These are phyloP conservation scores for Besnoitia besnoiti DNA, from an alignment of 169 alveolate species.

Conservation along the genomic window DNA sequence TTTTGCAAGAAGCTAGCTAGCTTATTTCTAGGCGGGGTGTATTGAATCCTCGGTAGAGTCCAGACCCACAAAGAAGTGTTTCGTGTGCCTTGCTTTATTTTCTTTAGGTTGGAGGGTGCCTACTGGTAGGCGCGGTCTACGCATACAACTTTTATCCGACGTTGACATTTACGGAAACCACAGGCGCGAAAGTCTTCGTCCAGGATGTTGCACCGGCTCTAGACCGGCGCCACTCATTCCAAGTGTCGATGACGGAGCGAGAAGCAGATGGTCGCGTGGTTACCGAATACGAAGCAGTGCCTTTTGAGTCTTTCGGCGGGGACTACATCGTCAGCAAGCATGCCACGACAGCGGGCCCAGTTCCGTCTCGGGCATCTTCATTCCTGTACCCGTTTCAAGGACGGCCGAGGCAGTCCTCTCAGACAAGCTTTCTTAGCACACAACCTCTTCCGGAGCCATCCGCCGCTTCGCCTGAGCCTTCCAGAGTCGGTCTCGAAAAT, in stretches of 20 bases:
- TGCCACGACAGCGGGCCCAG: conserved; percentile 1
- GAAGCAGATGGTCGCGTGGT: neutral
- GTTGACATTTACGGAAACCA: neutral
- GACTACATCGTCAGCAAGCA: conserved; percentile 16
- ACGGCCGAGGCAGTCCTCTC: neutral
- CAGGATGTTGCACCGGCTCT: conserved; percentile 11
- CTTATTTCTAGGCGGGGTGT: too few species aligned
- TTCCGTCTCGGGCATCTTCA: conserved; percentile 8
- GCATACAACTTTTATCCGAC: conserved; percentile 63
- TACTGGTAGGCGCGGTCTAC: conserved; percentile 53
- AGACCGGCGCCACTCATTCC: conserved; percentile 11
- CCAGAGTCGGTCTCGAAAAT: neutral
- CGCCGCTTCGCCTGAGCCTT: neutral
- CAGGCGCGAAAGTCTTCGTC: conserved; percentile 11
- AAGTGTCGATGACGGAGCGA: neutral
- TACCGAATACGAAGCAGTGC: neutral
- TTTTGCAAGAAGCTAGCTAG: too few species aligned
- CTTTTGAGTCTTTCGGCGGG: conserved; percentile 48
- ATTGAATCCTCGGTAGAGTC: too few species aligned
- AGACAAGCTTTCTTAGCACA: neutral
- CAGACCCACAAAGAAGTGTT: too few species aligned
- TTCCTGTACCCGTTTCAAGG: conserved; percentile 2
- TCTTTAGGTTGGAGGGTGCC: conserved; percentile 51
- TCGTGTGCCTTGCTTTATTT: neutral
- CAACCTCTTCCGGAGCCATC: neutral